Percentiles rank a stretch among this genome's conserved stretches.
These are phyloP conservation scores for Aureobasidium lini DNA, from an alignment of 2,329 filamentous ascomycete genomes.

Conservation along the genomic window DNA sequence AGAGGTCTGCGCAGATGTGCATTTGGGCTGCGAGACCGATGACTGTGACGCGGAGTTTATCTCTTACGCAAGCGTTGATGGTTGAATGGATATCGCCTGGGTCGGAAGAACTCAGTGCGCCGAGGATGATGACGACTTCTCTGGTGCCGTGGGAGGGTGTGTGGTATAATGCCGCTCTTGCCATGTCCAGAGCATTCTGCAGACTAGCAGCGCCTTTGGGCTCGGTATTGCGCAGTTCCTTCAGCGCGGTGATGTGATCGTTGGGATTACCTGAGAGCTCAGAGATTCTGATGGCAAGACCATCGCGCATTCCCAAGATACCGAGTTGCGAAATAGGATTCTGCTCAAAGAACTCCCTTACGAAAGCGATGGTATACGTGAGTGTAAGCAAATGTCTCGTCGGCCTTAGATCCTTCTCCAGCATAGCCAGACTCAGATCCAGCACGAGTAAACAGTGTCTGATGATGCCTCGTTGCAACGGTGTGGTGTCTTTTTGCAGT, in stretches of 20 bases:
- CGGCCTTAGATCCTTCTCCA: constrained; percentile 87
- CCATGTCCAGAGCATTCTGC: constrained; percentile 95
- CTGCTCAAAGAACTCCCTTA: constrained; percentile 94
- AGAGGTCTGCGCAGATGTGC: constrained; percentile 84
- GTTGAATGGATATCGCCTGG: constrained; percentile 94
- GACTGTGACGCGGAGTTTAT: constrained; percentile 80
- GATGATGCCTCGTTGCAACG: constrained; percentile 92
- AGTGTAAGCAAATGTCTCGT: constrained; percentile 77
- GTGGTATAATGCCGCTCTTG: constrained; percentile 82
- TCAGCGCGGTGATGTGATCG: constrained; percentile 74
- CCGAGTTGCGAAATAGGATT: constrained; percentile 96
- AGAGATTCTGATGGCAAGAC: constrained; percentile 75
- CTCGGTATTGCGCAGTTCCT: constrained; percentile 42
- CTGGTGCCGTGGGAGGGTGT: constrained; percentile 88
- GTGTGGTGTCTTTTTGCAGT: constrained; percentile 85
- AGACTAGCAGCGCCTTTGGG: constrained; percentile 49
- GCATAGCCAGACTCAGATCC: constrained; percentile 89
- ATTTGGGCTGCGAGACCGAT: constrained; percentile 88
- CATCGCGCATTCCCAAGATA: constrained; percentile 88
- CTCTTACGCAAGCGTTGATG: constrained; percentile 66
- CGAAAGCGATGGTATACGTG: constrained; percentile 77
- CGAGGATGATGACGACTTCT: constrained; percentile 87
- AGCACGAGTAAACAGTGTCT: constrained; percentile 87
- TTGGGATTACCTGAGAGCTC: constrained; percentile 88
- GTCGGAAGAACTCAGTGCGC: constrained; percentile 81